A percentile compares a stretch with the other conserved stretches of the same genome.
phyloP scores from a whole-genome alignment of 2,329 filamentous ascomycete species.

The Sclerotinia subarctica region DNA sequence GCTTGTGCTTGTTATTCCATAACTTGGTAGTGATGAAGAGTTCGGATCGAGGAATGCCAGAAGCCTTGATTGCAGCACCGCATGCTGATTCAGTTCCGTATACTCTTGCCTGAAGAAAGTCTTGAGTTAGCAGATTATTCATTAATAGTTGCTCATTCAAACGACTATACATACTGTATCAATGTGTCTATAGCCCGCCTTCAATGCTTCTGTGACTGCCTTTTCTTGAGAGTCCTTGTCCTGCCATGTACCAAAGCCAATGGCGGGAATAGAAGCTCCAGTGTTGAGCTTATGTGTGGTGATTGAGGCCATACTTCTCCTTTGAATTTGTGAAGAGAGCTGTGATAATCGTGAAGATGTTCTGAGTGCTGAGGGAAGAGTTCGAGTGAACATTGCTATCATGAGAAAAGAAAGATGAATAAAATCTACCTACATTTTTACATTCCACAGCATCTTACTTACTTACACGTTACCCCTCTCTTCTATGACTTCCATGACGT shows the following conservation, averaged over 20 bases:
- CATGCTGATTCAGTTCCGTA: constrained; percentile 77
- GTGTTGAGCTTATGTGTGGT: constrained; percentile 39
- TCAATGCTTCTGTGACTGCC: constrained; percentile 42
- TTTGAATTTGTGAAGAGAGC: constrained; percentile 26
- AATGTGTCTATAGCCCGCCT: constrained; percentile 52
- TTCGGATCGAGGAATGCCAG: constrained; percentile 62
- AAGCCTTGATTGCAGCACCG: constrained; percentile 59
- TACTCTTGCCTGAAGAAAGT: constrained; percentile 75
- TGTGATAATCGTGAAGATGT: constrained; percentile 12
- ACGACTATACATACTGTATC: constrained; percentile 37
- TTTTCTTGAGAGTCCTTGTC: constrained; percentile 43
- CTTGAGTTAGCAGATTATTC: constrained; percentile 40
- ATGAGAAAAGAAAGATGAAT: neutral
- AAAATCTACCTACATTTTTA: neutral
- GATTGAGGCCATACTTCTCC: constrained; percentile 26
- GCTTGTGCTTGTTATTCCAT: constrained; percentile 72
- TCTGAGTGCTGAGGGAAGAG: constrained; percentile 11
- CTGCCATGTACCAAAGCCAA: constrained; percentile 47
- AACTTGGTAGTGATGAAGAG: constrained; percentile 67
- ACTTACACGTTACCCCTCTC: neutral
- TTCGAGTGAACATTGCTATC: constrained; percentile 11
- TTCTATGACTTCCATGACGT: neutral
- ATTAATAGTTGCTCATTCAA: neutral
- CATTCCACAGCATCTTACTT: neutral
- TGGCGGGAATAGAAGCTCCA: constrained; percentile 39